phyloP scores from a whole-genome alignment of 768 basidiomycete genomes.

The Podaxis sp. region DNA sequence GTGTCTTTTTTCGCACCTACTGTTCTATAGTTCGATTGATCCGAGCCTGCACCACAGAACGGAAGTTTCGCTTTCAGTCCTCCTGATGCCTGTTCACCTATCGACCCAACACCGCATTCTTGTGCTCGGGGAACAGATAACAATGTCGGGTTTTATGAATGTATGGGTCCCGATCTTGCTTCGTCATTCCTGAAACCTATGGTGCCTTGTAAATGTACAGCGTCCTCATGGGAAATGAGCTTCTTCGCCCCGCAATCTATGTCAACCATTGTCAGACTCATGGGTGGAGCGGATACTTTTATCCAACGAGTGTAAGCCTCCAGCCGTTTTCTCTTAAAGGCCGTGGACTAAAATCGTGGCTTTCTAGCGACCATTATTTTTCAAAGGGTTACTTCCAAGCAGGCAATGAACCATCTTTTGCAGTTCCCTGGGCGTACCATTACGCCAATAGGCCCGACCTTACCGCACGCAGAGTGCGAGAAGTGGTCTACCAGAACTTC shows the following conservation, averaged over 20 bases:
- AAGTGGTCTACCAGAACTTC: conserved; percentile 40
- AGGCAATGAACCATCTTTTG: conserved; percentile 47
- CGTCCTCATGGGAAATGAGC: conserved; percentile 51
- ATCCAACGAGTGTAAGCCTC: conserved; percentile 33
- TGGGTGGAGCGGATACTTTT: conserved; percentile 42
- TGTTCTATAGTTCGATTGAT: neutral
- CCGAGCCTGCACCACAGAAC: conserved; percentile 28
- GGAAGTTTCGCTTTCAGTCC: conserved; percentile 47
- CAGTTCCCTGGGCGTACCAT: conserved; percentile 44
- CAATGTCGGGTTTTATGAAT: conserved; percentile 49
- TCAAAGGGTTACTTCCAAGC: conserved; percentile 39
- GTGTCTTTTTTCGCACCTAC: conserved; percentile 11
- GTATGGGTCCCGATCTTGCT: conserved; percentile 20
- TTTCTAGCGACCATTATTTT: conserved; percentile 39
- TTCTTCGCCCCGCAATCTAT: conserved; percentile 51
- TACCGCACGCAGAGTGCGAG: conserved; percentile 38
- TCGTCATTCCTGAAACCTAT: neutral
- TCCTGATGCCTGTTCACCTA: conserved; percentile 45
- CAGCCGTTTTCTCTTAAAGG: neutral
- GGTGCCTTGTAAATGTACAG: conserved; percentile 19
- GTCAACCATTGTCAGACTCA: conserved; percentile 38
- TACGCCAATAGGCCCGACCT: conserved; percentile 48
- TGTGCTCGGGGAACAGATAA: conserved; percentile 47
- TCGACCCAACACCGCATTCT: conserved; percentile 42
- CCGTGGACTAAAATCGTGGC: neutral